These are phyloP conservation scores for Thermothelomyces thermophilus DNA, from an alignment of 2,329 filamentous ascomycete genomes.

Conservation along the genomic window DNA sequence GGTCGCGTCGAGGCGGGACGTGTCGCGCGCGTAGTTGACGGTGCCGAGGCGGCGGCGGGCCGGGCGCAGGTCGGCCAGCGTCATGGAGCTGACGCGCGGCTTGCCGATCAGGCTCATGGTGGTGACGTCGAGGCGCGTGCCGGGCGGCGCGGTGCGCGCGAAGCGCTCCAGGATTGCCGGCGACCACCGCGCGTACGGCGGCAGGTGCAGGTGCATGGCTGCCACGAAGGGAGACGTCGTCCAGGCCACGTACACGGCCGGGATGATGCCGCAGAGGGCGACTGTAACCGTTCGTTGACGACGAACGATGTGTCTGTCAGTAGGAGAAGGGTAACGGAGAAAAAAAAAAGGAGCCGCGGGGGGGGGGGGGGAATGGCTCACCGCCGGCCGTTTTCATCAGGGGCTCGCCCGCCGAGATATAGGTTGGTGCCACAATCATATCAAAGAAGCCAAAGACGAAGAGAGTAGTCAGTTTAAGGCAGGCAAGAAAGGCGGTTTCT, in stretches of 20 bases:
- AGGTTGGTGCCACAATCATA: slow-evolving; percentile 56
- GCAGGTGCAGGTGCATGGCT: slow-evolving; percentile 63
- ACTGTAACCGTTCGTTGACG: slow-evolving; percentile 38
- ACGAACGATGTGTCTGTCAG: background rate
- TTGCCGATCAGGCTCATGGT: slow-evolving; percentile 51
- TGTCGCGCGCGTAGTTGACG: slow-evolving; percentile 34
- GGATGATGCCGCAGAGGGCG: slow-evolving; percentile 53
- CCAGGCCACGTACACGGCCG: slow-evolving; percentile 58
- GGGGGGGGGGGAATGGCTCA: slow-evolving; percentile 27
- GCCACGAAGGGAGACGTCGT: slow-evolving; percentile 65
- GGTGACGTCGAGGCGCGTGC: slow-evolving; percentile 44
- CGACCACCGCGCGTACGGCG: slow-evolving; percentile 56
- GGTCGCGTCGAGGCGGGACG: slow-evolving; percentile 5
- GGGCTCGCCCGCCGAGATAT: slow-evolving; percentile 38
- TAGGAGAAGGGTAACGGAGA: background rate
- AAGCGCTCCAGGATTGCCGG: slow-evolving; percentile 49
- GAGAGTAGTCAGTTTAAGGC: slow-evolving; percentile 64
- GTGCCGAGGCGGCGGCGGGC: slow-evolving; percentile 30
- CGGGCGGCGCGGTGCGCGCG: slow-evolving; percentile 40
- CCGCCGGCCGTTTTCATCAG: slow-evolving; percentile 33
- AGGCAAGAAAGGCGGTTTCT: slow-evolving; percentile 58
- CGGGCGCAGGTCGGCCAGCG: slow-evolving; percentile 31
- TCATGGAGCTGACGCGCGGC: slow-evolving; percentile 37
- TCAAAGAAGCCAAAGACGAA: slow-evolving; percentile 62
- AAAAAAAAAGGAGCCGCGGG: background rate